A percentile compares a stretch with the other conserved stretches of the same genome.
These are phyloP conservation scores for Pulveroboletus sp. DNA, from an alignment of 768 basidiomycete species.

Conservation along the genomic window DNA sequence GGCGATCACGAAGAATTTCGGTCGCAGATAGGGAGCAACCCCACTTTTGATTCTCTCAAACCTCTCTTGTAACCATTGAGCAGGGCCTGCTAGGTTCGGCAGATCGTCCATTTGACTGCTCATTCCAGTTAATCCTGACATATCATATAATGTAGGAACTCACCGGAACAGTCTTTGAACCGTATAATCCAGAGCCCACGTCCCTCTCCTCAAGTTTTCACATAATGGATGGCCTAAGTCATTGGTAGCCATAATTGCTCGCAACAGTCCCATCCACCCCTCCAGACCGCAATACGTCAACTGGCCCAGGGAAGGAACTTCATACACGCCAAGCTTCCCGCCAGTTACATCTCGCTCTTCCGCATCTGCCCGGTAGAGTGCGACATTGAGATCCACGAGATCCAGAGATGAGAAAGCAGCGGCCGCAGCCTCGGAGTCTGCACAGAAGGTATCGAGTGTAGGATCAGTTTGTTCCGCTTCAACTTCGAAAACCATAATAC, in stretches of 20 bases:
- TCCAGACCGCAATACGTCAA: constrained; percentile 92
- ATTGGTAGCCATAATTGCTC: constrained; percentile 81
- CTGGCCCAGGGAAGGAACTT: constrained; percentile 68
- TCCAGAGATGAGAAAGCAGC: constrained; percentile 70
- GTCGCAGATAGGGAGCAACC: constrained; percentile 84
- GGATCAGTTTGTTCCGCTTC: constrained; percentile 70
- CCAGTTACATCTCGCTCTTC: constrained; percentile 89
- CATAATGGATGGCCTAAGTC: constrained; percentile 93
- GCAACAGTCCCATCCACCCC: constrained; percentile 92
- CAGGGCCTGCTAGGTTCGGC: constrained; percentile 67
- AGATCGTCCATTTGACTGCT: constrained; percentile 55
- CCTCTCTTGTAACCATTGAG: constrained; percentile 83
- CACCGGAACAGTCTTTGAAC: constrained; percentile 65
- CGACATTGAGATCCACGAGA: constrained; percentile 83
- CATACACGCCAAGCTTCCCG: constrained; percentile 79
- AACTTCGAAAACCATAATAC: constrained; percentile 89
- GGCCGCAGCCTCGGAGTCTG: constrained; percentile 63
- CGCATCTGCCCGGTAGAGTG: constrained; percentile 81
- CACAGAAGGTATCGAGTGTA: constrained; percentile 70
- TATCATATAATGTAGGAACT: constrained; percentile 29
- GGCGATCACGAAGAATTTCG: constrained; percentile 93
- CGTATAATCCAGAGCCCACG: constrained; percentile 92
- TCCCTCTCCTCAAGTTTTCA: constrained; percentile 79
- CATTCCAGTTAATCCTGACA: constrained; percentile 11
- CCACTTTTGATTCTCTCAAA: constrained; percentile 73